phyloP scores from a whole-genome alignment of 2,329 filamentous ascomycete genomes.

The Ceratocystis albifundus region DNA sequence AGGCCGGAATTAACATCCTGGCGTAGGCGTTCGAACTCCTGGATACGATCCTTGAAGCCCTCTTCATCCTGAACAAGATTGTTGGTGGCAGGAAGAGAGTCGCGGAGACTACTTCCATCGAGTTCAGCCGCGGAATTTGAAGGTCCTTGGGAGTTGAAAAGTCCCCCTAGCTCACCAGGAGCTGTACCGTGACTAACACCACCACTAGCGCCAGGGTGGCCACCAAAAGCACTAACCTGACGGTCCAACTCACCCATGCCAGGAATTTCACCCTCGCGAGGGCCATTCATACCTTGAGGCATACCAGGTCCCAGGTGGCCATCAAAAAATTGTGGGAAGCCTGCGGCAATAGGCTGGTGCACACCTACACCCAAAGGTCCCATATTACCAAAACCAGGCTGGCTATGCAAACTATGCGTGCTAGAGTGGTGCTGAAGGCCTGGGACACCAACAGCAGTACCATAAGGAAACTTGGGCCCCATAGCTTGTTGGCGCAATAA shows the following conservation, averaged over 20 bases:
- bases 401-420: slow-evolving; percentile 88
- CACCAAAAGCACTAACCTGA: slow-evolving; percentile 36
- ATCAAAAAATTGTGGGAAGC: slow-evolving; percentile 15
- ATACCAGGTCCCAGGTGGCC: slow-evolving; percentile 9
- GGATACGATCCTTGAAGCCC: slow-evolving; percentile 58
- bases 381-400: slow-evolving; percentile 92
- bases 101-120: background rate
- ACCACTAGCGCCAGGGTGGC: slow-evolving; percentile 2
- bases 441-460: slow-evolving; percentile 19
- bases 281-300: slow-evolving; percentile 13
- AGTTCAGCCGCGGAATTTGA: background rate
- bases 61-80: slow-evolving; percentile 44
- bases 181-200: background rate
- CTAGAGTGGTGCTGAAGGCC: slow-evolving; percentile 82
- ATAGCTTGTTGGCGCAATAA: slow-evolving; percentile 65
- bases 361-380: slow-evolving; percentile 57
- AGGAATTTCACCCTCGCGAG: slow-evolving; percentile 57
- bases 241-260: slow-evolving; percentile 47
- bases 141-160: background rate
- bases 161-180: slow-evolving; percentile 26
- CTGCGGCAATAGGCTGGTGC: slow-evolving; percentile 25
- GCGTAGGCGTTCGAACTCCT: slow-evolving; percentile 71
- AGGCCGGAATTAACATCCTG: slow-evolving; percentile 49
- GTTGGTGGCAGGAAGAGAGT: slow-evolving; percentile 37
- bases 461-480: slow-evolving; percentile 49